Evolutionary conservation across 148 eudicot genomes (phyloP), one percentile per base, ranked within the genome.

Genomic region (Talinum fruticosum): DNA sequence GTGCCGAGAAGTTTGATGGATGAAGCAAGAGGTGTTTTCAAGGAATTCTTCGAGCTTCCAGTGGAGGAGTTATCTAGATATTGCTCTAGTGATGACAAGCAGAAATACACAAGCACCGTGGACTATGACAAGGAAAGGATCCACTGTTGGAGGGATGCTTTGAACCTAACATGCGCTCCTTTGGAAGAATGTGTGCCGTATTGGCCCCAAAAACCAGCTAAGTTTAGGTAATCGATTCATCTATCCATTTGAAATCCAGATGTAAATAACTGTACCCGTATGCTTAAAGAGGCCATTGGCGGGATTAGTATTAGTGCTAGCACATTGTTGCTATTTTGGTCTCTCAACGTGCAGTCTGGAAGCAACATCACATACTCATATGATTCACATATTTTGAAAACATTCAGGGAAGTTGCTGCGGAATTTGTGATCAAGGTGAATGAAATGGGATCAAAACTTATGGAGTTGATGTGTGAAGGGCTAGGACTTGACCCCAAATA

Each of bases 31-130:
- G 54, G 36, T 8, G 82, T 83, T 12, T 79, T 78, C 75, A 76
- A 87, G 73, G 92, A 90, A 28, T 87, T 88, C 74, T 90, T 88
- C 41, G 79, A 71, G 35, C 73, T 80, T 76, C 90, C 85, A 73
- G 66, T 38, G 12, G 79, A 82, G 78, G 93, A 87, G 29, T 86
- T 82, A 77, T 51, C 79, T 26, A 65, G 54, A 14, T 65, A 77
- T 4, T 87, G 69, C 53, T 49, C 54, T 10, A 49, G 1, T 16
- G 54, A 49, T 49, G 54, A 49, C 19, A 49, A 49, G 4, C 19
- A 49, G 54, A 49, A 13, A 16, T 49, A 49, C 54, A 49, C 54
- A 49, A 14, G 54, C 2, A 49, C 1, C 15, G 4, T 3, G 18
- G 54, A 14, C 2, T 49, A 49, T 14, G 54, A 49, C 54, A 49